Base-by-base conservation (phyloP, 2,329 filamentous ascomycete species). In the Chrysoporthe austroafricana region DNA sequence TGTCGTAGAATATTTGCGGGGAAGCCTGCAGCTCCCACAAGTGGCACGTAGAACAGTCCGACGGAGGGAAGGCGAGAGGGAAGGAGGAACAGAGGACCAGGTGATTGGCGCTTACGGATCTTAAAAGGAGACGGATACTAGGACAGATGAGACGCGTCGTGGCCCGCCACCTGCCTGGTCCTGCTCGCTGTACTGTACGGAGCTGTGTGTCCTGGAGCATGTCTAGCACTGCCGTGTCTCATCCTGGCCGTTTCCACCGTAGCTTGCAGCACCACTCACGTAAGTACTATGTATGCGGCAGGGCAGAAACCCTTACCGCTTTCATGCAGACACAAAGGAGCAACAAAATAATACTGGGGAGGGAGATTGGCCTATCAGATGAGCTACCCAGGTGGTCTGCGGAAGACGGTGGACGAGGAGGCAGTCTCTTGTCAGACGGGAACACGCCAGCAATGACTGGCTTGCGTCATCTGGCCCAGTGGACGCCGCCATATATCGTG, bases 1-100 rank as follows among this genome's bases (percentile, higher is more conserved):
- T 57, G 67, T 63, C 58, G 39, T 60, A 66, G 59, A 21, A 18
- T 16, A 42, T 61, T 32, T 57, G 59, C 63, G 62, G 66, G 58
- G 63, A 59, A 62, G 66, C n/a, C 48, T 65, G 56, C 58, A 58
- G 42, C 44, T 52, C 8, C 52, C 39, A 36, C 44, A 48, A 32
- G 50, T 54, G 50, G 11, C 14, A 39, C 14, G 26, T 7, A 11
- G 26, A 42, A 54, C 42, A 39, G 56, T 54, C 26, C 4, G 34
- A 39, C n/a, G 36, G 8, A 18, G 34, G n/a, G 21, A 26, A 32
- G 11, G 39, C 13, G 44, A 50, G 43, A 34, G 26, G 44, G 34
- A 39, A 61, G 43, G 34, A 34, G 13, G 16, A 32, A 34, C 34
- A 26, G 34, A 54, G 34, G 34, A 42, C 32, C 46, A 13, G 26